Percentiles rank a stretch among this genome's conserved stretches.
Evolutionary conservation across 2,329 filamentous ascomycete genomes (phyloP).

Genomic region (Fusarium nanum): DNA sequence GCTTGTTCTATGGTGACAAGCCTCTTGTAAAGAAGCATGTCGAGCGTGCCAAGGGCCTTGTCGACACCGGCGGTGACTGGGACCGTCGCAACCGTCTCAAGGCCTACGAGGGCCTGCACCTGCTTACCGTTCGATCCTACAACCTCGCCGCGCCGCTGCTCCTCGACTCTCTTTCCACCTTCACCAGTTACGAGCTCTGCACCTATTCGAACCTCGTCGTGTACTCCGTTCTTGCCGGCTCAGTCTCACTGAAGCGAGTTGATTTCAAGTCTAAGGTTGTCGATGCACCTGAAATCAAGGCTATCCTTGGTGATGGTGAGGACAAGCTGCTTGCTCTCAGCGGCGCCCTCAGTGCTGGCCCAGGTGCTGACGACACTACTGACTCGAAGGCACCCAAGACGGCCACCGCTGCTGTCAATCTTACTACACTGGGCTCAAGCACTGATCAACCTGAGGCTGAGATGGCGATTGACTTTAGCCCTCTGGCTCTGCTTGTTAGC

Average conservation of each 20-base stretch:
- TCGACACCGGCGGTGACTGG: slow-evolving; percentile 97
- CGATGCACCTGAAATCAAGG: slow-evolving; percentile 97
- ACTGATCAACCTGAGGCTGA: slow-evolving; percentile 82
- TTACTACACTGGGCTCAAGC: slow-evolving; percentile 82
- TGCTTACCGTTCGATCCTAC: slow-evolving; percentile 92
- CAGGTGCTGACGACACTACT: slow-evolving; percentile 83
- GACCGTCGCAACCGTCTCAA: slow-evolving; percentile 97
- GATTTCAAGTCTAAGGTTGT: slow-evolving; percentile 99
- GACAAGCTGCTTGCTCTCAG: slow-evolving; percentile 87
- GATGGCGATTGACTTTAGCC: slow-evolving; percentile 86
- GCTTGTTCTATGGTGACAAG: slow-evolving; percentile 96
- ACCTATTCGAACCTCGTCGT: slow-evolving; percentile 94
- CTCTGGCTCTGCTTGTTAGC: slow-evolving; percentile 87
- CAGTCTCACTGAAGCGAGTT: slow-evolving; percentile 92
- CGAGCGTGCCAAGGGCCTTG: slow-evolving; percentile 87
- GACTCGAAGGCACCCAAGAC: slow-evolving; percentile 66
- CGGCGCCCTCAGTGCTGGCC: slow-evolving; percentile 83
- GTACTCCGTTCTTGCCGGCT: slow-evolving; percentile 94
- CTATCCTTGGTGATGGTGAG: slow-evolving; percentile 89
- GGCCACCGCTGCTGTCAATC: slow-evolving; percentile 79
- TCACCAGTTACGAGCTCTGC: slow-evolving; percentile 98
- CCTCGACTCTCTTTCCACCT: slow-evolving; percentile 96
- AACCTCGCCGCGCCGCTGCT: slow-evolving; percentile 89
- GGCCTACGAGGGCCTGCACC: slow-evolving; percentile 95
- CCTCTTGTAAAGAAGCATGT: slow-evolving; percentile 92